Percentiles rank a stretch among this genome's conserved stretches.
phyloP scores from a whole-genome alignment of 176 grass and related monocot genomes.

The Carex kokanica region DNA sequence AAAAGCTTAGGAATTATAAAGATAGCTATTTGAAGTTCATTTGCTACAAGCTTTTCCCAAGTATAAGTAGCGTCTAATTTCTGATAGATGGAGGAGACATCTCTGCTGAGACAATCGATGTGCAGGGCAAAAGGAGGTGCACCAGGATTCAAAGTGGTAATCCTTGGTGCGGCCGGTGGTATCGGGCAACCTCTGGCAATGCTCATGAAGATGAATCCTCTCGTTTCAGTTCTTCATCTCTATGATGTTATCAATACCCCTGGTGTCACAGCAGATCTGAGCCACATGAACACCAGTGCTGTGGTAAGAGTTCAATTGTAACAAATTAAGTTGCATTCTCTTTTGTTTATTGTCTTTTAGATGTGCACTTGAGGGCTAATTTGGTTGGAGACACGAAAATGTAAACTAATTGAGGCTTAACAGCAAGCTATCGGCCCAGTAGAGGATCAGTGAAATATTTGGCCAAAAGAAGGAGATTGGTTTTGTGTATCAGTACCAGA shows the following conservation, averaged over 20 bases:
- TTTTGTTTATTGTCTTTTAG: neutral
- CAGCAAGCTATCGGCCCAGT: neutral
- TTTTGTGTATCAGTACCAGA: neutral
- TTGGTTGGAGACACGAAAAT: neutral
- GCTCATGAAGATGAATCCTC: conserved; percentile 90
- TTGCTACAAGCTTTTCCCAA: neutral
- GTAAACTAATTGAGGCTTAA: neutral
- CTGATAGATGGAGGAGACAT: conserved; percentile 45
- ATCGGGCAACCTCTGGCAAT: conserved; percentile 79
- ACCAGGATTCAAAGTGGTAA: conserved; percentile 74
- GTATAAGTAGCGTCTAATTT: neutral
- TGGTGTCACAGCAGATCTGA: conserved; percentile 84
- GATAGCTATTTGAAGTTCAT: neutral
- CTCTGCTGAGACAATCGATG: conserved; percentile 33
- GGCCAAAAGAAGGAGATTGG: neutral
- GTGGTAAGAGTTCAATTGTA: conserved; percentile 47
- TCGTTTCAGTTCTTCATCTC: conserved; percentile 75
- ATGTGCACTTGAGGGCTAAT: neutral
- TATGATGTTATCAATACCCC: conserved; percentile 85
- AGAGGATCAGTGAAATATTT: neutral
- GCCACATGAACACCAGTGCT: conserved; percentile 87
- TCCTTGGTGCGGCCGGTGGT: conserved; percentile 79
- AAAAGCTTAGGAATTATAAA: neutral
- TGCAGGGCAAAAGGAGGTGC: conserved; percentile 80
- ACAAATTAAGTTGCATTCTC: neutral